phyloP scores from a whole-genome alignment of 495 filamentous ascomycete genomes.

The Articulospora tetracladia region DNA sequence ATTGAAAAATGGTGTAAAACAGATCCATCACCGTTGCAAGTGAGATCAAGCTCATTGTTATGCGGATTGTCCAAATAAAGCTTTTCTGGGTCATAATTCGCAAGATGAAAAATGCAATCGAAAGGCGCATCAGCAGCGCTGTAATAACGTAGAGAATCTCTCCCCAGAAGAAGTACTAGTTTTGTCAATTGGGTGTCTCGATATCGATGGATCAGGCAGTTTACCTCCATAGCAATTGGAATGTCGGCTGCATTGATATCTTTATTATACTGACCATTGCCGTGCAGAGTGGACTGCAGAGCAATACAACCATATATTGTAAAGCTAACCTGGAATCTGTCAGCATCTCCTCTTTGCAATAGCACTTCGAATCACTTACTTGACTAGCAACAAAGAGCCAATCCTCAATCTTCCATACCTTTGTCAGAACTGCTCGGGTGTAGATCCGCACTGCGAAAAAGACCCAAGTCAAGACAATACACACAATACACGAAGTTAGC shows the following conservation, averaged over 20 bases:
- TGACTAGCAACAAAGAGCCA: slow-evolving; percentile 18
- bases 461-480: slow-evolving; percentile 5
- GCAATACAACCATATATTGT: not conserved
- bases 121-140: slow-evolving; percentile 32
- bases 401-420: slow-evolving; percentile 17
- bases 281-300: slow-evolving; percentile 1
- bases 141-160: slow-evolving; percentile 31
- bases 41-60: slow-evolving; percentile 21
- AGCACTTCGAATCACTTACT: not conserved
- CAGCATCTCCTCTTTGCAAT: not conserved
- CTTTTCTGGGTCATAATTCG: slow-evolving; percentile 27
- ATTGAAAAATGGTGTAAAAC: slow-evolving; percentile 35
- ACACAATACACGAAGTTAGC: slow-evolving; percentile 2
- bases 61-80: slow-evolving; percentile 31
- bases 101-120: slow-evolving; percentile 35
- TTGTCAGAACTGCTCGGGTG: slow-evolving; percentile 5
- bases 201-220: not conserved
- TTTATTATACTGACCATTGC: slow-evolving; percentile 10
- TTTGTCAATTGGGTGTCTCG: not conserved
- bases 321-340: not conserved
- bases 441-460: slow-evolving; percentile 13
- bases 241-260: slow-evolving; percentile 6
- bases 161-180: slow-evolving; percentile 5
- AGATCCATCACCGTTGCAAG: slow-evolving; percentile 28
- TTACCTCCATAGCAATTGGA: slow-evolving; percentile 15